Evolutionary conservation across 1,284 basidiomycete species (phyloP).

Genomic region (Hemileia vastatrix): DNA sequence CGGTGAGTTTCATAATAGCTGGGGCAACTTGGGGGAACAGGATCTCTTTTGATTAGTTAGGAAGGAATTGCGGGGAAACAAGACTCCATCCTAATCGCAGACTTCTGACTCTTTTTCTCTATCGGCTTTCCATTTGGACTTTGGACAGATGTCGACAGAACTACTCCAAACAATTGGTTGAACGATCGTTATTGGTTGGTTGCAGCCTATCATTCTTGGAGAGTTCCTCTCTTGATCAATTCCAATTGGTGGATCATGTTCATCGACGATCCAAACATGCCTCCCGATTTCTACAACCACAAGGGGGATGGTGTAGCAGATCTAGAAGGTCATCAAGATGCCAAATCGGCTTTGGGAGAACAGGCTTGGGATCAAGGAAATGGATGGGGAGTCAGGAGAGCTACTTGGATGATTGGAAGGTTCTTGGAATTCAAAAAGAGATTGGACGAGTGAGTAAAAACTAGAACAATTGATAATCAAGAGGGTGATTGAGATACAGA

Average conservation of each 20-base stretch:
- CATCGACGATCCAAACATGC: conserved; percentile 49
- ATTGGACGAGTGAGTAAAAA: conserved; percentile 55
- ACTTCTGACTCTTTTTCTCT: conserved; percentile 24
- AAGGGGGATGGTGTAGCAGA: conserved; percentile 39
- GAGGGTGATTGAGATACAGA: conserved; percentile 1
- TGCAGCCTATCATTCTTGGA: conserved; percentile 81
- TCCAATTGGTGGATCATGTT: conserved; percentile 98
- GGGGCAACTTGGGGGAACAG: not conserved
- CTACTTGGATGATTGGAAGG: conserved; percentile 70
- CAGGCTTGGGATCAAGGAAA: conserved; percentile 49
- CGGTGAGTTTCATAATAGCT: conserved; percentile 51
- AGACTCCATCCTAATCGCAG: not conserved
- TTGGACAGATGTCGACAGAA: conserved; percentile 67
- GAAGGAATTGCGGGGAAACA: conserved; percentile 10
- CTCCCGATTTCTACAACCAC: conserved; percentile 31
- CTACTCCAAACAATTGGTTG: conserved; percentile 85
- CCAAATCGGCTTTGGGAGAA: conserved; percentile 42
- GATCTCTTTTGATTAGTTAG: conserved; percentile 6
- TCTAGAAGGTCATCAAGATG: conserved; percentile 49
- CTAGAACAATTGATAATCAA: not conserved
- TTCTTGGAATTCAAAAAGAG: conserved; percentile 65
- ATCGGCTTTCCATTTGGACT: conserved; percentile 4
- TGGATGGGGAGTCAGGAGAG: conserved; percentile 72
- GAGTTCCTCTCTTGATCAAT: conserved; percentile 74
- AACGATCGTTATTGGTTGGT: conserved; percentile 88